Conservation (phyloP, 108 stramenopile species). For the Cyclotella atomus region DNA sequence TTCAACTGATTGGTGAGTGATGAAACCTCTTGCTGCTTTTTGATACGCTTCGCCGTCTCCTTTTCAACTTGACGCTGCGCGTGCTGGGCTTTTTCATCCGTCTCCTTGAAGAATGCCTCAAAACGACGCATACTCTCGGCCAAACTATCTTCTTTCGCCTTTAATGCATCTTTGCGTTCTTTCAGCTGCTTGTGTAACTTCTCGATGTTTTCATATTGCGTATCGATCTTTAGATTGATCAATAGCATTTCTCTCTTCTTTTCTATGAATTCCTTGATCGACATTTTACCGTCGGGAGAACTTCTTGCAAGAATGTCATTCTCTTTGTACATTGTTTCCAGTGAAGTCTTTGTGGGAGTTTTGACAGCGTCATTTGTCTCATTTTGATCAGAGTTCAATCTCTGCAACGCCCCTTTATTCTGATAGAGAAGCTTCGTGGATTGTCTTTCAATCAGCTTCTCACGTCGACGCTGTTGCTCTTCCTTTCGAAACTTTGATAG, state of each 20-base stretch:
- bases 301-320: conserved; percentile 6
- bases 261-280: conserved; percentile 11
- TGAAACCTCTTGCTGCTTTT: conserved; percentile 12
- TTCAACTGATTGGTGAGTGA: not conserved
- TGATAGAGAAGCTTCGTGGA: not conserved
- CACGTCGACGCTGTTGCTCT: not conserved
- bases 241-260: conserved; percentile 29
- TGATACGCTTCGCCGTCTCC: not conserved
- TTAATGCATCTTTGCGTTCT: conserved; percentile 7
- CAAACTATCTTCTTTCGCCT: conserved; percentile 17
- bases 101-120: conserved; percentile 15
- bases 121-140: conserved; percentile 5
- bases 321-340: not conserved
- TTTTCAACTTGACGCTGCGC: not conserved
- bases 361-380: not conserved
- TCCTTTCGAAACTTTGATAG: not conserved
- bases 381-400: not conserved
- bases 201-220: conserved; percentile 24
- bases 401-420: too few species aligned
- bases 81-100: conserved; percentile 9
- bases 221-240: conserved; percentile 17
- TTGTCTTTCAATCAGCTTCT: not conserved
- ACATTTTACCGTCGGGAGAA: conserved; percentile 5
- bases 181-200: conserved; percentile 1
- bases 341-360: not conserved